A percentile compares a stretch with the other conserved stretches of the same genome.
Evolutionary conservation across 805 yeast species (phyloP).

Genomic region (Candida quercuum): DNA sequence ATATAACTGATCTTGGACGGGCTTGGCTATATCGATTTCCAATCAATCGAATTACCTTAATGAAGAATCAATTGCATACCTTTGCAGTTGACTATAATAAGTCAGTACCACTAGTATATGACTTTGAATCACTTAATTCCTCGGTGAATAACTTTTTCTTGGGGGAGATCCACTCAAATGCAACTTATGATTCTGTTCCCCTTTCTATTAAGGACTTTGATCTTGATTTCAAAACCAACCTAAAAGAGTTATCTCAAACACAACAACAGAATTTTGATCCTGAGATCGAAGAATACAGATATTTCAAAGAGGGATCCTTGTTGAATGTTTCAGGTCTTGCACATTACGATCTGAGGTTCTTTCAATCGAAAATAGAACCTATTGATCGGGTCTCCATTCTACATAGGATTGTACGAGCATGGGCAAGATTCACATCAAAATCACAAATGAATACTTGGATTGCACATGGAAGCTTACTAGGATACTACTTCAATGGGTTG

Average conservation of each 20-base stretch:
- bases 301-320: slow-evolving; percentile 22
- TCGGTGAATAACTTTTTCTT: slow-evolving; percentile 2
- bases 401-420: slow-evolving; percentile 20
- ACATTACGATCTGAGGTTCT: slow-evolving; percentile 23
- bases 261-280: slow-evolving; percentile 3
- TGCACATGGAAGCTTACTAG: slow-evolving; percentile 60
- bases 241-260: background rate
- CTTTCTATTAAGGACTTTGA: slow-evolving; percentile 13
- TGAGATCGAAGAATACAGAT: slow-evolving; percentile 11
- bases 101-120: background rate
- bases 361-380: slow-evolving; percentile 9
- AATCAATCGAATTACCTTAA: slow-evolving; percentile 10
- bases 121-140: slow-evolving; percentile 2
- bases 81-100: slow-evolving; percentile 3
- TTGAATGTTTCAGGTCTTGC: slow-evolving; percentile 15
- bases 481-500: slow-evolving; percentile 62
- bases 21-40: slow-evolving; percentile 6
- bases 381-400: slow-evolving; percentile 18
- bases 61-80: slow-evolving; percentile 10
- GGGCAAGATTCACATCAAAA: slow-evolving; percentile 17
- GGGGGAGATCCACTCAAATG: background rate
- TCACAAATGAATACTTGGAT: slow-evolving; percentile 39
- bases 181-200: slow-evolving; percentile 3
- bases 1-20: slow-evolving; percentile 17
- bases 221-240: slow-evolving; percentile 2